A percentile compares a stretch with the other conserved stretches of the same genome.
Evolutionary conservation across 1,284 basidiomycete species (phyloP).

Genomic region (Meripilus lineatus): DNA sequence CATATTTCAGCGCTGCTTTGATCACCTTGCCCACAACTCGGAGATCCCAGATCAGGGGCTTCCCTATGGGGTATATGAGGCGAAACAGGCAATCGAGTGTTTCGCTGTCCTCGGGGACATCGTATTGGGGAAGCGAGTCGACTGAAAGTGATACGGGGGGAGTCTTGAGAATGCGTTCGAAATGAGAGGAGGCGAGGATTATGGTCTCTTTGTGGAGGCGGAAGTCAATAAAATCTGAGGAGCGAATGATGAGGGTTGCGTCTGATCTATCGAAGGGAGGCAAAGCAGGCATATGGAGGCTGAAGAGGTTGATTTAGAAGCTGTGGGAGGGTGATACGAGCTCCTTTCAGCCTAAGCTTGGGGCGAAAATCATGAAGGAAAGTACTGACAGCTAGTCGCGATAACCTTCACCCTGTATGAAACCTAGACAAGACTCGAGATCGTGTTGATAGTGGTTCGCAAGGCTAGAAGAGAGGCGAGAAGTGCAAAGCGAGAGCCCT

Average conservation of each 20-base stretch:
- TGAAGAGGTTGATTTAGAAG: too few relatives aligned
- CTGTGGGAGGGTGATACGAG: too few relatives aligned
- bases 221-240: constrained; percentile 17
- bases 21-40: constrained; percentile 1
- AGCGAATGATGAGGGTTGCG: constrained; percentile 14
- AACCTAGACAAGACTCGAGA: too few relatives aligned
- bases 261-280: too few relatives aligned
- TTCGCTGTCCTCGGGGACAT: constrained; percentile 6
- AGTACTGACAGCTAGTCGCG: too few relatives aligned
- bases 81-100: constrained; percentile 8
- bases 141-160: constrained; percentile 1
- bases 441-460: too few relatives aligned
- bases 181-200: constrained; percentile 13
- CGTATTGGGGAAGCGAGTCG: constrained; percentile 2
- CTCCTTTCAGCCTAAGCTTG: too few relatives aligned
- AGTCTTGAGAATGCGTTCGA: constrained; percentile 21
- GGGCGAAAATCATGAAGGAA: too few relatives aligned
- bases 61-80: constrained; percentile 8
- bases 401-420: too few relatives aligned
- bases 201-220: constrained; percentile 17
- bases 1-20: constrained; percentile 8
- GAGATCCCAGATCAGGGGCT: neutral
- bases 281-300: too few relatives aligned
- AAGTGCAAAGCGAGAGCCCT: too few relatives aligned
- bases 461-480: too few relatives aligned